These are phyloP conservation scores for Pichia paraexigua DNA, from an alignment of 805 yeast species.

Conservation along the genomic window DNA sequence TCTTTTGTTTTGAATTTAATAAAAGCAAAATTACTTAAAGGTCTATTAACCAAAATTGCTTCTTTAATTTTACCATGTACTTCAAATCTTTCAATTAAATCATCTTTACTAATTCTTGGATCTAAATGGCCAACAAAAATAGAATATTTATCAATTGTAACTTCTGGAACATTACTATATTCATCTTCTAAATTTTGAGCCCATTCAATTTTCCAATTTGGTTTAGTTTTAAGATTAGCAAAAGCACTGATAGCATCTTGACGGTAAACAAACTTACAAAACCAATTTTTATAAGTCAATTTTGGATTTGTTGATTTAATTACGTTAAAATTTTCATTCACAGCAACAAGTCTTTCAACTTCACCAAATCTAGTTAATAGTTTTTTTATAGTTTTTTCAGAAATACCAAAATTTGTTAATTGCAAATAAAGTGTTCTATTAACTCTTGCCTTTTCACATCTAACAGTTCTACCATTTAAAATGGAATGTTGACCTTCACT, in stretches of 20 bases:
- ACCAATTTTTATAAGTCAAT: constrained; percentile 40
- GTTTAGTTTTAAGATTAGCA: constrained; percentile 53
- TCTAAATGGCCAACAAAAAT: constrained; percentile 75
- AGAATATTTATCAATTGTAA: constrained; percentile 58
- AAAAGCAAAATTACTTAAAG: constrained; percentile 59
- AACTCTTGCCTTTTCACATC: constrained; percentile 89
- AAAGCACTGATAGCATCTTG: constrained; percentile 85
- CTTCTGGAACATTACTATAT: constrained; percentile 27
- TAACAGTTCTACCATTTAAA: constrained; percentile 65
- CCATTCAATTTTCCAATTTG: constrained; percentile 67
- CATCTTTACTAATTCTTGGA: constrained; percentile 44
- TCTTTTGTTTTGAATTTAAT: constrained; percentile 54
- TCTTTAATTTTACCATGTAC: constrained; percentile 60
- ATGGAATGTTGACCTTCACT: constrained; percentile 58
- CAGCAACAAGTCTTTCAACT: constrained; percentile 55
- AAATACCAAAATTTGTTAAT: constrained; percentile 26
- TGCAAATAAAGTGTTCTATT: constrained; percentile 71
- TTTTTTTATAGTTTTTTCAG: constrained; percentile 28
- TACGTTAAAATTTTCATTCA: constrained; percentile 27
- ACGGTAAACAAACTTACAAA: constrained; percentile 67
- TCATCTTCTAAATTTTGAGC: constrained; percentile 68
- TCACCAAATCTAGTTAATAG: constrained; percentile 57
- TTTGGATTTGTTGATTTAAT: constrained; percentile 11
- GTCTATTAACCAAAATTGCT: constrained; percentile 46
- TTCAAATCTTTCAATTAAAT: constrained; percentile 50